A percentile compares a stretch with the other conserved stretches of the same genome.
These are phyloP conservation scores for Rhizophagus clarus DNA, from an alignment of 192 early-diverging fungal species.

Conservation along the genomic window DNA sequence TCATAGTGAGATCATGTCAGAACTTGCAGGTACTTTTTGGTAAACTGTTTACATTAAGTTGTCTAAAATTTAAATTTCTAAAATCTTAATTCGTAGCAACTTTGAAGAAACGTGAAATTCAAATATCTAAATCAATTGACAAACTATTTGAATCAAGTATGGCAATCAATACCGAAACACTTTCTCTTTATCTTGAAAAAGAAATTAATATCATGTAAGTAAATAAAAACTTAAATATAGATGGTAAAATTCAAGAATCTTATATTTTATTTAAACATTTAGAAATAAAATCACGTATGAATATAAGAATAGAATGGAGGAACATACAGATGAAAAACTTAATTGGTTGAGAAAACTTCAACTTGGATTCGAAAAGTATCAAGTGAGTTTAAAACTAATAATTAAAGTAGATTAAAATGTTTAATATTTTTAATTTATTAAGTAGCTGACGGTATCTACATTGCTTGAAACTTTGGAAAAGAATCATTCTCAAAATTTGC, in stretches of 20 bases:
- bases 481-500: constrained; percentile 16
- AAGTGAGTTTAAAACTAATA: constrained; percentile 4
- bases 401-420: background rate
- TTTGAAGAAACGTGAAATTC: constrained; percentile 23
- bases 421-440: background rate
- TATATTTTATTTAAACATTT: too few species aligned
- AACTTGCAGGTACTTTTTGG: constrained; percentile 4
- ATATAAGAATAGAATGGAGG: constrained; percentile 26
- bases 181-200: background rate
- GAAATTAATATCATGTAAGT: constrained; percentile 13
- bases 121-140: constrained; percentile 24
- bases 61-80: background rate
- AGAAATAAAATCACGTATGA: constrained; percentile 18
- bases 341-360: constrained; percentile 22
- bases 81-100: background rate
- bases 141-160: constrained; percentile 17
- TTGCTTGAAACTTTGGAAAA: constrained; percentile 28
- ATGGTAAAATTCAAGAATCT: background rate
- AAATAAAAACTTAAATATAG: too few species aligned
- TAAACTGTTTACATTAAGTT: background rate
- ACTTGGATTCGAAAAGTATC: constrained; percentile 35
- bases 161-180: background rate
- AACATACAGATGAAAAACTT: constrained; percentile 9
- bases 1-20: background rate
- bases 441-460: constrained; percentile 5